Percentiles rank a stretch among this genome's conserved stretches.
phyloP scores from a whole-genome alignment of 352 stramenopile genomes.

The Ophiocytium majus region DNA sequence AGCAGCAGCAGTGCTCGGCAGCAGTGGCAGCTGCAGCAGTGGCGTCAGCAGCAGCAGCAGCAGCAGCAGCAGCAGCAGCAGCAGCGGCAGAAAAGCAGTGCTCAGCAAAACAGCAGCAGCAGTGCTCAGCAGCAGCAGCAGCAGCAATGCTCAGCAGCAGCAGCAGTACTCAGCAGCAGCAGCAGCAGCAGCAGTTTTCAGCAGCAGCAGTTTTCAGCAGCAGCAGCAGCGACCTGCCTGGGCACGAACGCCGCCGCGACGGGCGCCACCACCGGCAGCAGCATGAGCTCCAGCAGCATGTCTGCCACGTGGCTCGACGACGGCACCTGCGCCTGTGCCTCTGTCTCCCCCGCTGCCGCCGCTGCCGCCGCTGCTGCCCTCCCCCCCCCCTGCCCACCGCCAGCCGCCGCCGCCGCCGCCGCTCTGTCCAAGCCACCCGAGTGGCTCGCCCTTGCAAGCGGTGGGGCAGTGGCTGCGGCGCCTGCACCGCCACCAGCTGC shows the following conservation, averaged over 20 bases:
- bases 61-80: no score
- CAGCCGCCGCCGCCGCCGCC: background rate
- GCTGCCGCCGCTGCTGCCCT: background rate
- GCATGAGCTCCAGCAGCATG: slow-evolving; percentile 40
- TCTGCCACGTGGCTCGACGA: slow-evolving; percentile 22
- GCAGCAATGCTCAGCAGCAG: no score
- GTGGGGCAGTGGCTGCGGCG: background rate
- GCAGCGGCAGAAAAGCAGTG: no score
- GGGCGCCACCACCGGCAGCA: slow-evolving; percentile 35
- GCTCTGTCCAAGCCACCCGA: background rate
- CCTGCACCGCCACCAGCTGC: background rate
- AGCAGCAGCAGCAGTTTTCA: no score
- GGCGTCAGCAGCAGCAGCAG: no score
- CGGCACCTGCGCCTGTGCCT: background rate
- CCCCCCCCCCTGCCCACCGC: background rate
- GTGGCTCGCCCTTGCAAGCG: slow-evolving; percentile 7
- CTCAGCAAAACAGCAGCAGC: background rate
- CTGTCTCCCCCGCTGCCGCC: background rate
- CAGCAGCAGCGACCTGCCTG: background rate
- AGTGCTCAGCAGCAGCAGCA: no score
- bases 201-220: no score
- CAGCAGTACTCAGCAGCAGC: no score
- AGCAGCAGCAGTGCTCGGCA: no score
- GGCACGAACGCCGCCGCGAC: slow-evolving; percentile 13
- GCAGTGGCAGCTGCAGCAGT: no score